Evolutionary conservation across 2,329 filamentous ascomycete genomes (phyloP), one percentile per base, ranked within the genome.

Genomic region (Raffaelea albimanens): DNA sequence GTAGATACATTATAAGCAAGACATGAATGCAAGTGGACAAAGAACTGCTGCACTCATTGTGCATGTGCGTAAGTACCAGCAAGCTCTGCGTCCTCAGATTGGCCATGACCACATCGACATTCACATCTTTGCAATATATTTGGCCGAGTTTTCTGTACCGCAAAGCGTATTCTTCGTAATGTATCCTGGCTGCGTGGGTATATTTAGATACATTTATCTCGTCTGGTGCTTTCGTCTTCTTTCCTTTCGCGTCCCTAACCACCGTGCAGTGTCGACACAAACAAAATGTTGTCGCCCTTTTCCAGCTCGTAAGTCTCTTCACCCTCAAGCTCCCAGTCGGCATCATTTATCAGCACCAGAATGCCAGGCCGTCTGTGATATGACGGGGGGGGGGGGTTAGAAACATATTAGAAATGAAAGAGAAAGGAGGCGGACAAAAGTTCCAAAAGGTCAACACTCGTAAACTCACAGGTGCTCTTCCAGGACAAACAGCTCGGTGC

Each of bases 321-420:
- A 18, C 90, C 93, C 67, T 97, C 93, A 13, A 98, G 78, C 65
- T 97, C 93, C 93, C 93, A 98, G 64, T 98, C 93, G 22, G 89
- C 87, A 58, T 98, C 93, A 62, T 98, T 98, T 65, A 98, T 95
- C 49, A 98, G 75, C 23, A 96, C 91, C 40, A 98, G 78, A 63
- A 98, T 95, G 3, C 93, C 93, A 5, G 93, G 93, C 46, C 93
- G 89, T 51, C 91, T 97, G 56, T 51, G 36, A 8, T n/a, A n/a
- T 42, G 21, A 42, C 49, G 41, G 45, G 42, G 14, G 18, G n/a
- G 31, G 9, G 16, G 31, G 31, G 16, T 16, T 10, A 34, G 16
- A 34, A 34, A 34, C 10, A 34, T 18, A 38, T 16, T 29, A 39
- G n/a, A n/a, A n/a, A n/a, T n/a, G n/a, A n/a, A n/a, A 48, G 43